These are phyloP conservation scores for Gonapodya prolifera DNA, from an alignment of 192 early-diverging fungal species.

Conservation along the genomic window DNA sequence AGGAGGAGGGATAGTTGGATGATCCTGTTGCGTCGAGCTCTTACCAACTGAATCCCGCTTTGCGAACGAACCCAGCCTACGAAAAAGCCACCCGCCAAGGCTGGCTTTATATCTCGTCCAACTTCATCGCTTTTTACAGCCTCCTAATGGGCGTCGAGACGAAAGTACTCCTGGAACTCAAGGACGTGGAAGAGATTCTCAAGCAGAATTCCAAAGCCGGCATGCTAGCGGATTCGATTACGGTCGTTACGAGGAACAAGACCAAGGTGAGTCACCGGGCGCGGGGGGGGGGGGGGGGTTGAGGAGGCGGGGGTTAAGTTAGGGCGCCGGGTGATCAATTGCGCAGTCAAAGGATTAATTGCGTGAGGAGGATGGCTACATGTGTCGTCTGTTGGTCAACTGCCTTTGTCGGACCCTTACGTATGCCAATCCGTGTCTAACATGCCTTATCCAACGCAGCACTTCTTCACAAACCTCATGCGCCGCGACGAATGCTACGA, in stretches of 20 bases:
- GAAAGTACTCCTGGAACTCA: constrained; percentile 78
- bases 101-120: constrained; percentile 92
- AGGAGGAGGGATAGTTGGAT: too few relatives aligned
- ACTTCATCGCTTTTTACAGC: constrained; percentile 90
- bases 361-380: not conserved
- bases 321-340: too few relatives aligned
- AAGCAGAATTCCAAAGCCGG: constrained; percentile 87
- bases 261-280: too few relatives aligned
- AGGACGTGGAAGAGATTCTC: constrained; percentile 76
- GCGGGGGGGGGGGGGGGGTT: too few relatives aligned
- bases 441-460: constrained; percentile 26
- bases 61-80: too few relatives aligned
- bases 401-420: too few relatives aligned
- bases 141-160: constrained; percentile 88
- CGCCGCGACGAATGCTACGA: constrained; percentile 94
- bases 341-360: constrained; percentile 6
- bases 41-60: too few relatives aligned
- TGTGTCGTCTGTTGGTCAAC: not conserved
- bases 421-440: too few relatives aligned
- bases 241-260: constrained; percentile 69
- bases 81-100: constrained; percentile 78
- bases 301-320: too few relatives aligned
- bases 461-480: constrained; percentile 89
- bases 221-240: constrained; percentile 75
- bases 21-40: too few relatives aligned